Conservation (phyloP, 305 asterid species). For the Fraxinus dipetala region DNA sequence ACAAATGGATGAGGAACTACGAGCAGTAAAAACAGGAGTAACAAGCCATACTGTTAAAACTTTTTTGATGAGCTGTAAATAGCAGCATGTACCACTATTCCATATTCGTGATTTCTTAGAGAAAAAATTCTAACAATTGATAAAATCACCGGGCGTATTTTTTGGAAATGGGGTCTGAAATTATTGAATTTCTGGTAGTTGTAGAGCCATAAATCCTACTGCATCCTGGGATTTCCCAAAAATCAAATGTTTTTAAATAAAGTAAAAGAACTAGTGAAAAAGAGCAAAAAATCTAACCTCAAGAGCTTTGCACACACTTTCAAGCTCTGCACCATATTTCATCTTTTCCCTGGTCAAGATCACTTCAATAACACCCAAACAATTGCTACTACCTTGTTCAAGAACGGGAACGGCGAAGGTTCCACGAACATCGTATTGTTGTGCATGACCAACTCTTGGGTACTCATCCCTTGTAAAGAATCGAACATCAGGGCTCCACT, state of each 20-base stretch:
- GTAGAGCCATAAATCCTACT: not conserved
- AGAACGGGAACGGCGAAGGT: constrained; percentile 82
- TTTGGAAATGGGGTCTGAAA: not conserved
- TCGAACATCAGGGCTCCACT: constrained; percentile 92
- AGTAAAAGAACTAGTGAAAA: not conserved
- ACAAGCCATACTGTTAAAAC: not conserved
- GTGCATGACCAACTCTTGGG: constrained; percentile 66
- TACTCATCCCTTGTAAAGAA: constrained; percentile 69
- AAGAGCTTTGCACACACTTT: constrained; percentile 85
- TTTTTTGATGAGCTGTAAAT: not conserved
- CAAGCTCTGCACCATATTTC: constrained; percentile 69
- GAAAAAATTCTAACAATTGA: not conserved
- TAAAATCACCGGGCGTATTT: not conserved
- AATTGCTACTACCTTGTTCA: constrained; percentile 61
- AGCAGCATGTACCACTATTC: not conserved
- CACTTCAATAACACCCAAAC: constrained; percentile 90
- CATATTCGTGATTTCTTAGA: not conserved
- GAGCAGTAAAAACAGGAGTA: not conserved
- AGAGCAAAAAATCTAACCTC: constrained; percentile 46
- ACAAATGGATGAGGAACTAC: not conserved
- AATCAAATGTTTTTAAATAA: not conserved
- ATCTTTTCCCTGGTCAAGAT: constrained; percentile 72
- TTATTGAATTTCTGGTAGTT: not conserved
- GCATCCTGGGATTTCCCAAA: not conserved
- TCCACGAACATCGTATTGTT: constrained; percentile 68